Conservation (phyloP, 805 yeast species). For the Blastobotrys mokoenaii region DNA sequence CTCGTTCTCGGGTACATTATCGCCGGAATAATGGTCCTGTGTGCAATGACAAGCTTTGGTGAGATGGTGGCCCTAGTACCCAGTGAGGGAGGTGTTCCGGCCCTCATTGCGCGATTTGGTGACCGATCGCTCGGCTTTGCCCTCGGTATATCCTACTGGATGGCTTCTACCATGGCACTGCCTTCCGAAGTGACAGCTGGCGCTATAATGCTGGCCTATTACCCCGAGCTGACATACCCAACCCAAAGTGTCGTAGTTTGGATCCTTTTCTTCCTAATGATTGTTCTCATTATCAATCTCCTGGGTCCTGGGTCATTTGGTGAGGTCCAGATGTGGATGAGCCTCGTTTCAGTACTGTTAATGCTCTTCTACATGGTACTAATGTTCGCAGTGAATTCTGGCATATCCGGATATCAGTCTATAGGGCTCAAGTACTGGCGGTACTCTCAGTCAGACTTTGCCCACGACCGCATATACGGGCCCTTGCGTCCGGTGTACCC, state of each 20-base stretch:
- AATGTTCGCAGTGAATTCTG: conserved; percentile 58
- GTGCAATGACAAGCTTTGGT: conserved; percentile 67
- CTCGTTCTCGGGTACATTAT: conserved; percentile 57
- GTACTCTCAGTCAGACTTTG: conserved; percentile 39
- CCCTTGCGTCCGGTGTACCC: conserved; percentile 49
- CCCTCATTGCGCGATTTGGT: conserved; percentile 61
- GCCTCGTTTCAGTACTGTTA: conserved; percentile 47
- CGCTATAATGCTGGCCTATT: conserved; percentile 65
- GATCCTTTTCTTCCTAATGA: conserved; percentile 47
- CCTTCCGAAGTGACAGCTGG: conserved; percentile 80
- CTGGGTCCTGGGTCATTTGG: conserved; percentile 68
- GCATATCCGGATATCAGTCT: conserved; percentile 37
- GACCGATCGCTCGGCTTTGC: conserved; percentile 55
- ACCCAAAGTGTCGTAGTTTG: conserved; percentile 55
- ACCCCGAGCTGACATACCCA: conserved; percentile 45
- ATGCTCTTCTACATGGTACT: conserved; percentile 43
- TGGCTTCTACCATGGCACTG: conserved; percentile 60
- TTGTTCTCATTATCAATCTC: conserved; percentile 44
- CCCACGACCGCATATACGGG: conserved; percentile 49
- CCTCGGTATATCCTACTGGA: conserved; percentile 65
- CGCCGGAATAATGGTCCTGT: conserved; percentile 56
- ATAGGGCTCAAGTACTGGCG: conserved; percentile 73
- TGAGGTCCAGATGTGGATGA: conserved; percentile 59
- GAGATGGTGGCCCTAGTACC: conserved; percentile 78
- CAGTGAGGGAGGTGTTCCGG: conserved; percentile 70